Evolutionary conservation across 495 filamentous ascomycete genomes (phyloP), one percentile per base, ranked within the genome.

Genomic region (Xylaria telfairii): DNA sequence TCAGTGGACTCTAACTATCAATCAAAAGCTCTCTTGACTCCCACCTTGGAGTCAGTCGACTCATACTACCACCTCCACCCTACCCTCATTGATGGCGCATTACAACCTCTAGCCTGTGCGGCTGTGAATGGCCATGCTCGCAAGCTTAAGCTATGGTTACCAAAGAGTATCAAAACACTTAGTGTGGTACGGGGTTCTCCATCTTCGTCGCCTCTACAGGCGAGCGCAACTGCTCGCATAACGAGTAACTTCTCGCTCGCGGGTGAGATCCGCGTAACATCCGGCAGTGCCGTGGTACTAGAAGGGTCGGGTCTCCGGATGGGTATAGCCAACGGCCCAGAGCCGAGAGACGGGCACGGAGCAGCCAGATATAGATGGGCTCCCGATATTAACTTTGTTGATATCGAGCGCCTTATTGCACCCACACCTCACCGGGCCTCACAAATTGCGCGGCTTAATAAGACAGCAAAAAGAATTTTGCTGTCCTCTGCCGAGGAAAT

Each of bases 11-110:
- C 44, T 46, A 46, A 13, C 15, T 13, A 46, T 13, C 12, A 13
- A n/a, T 4, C 44, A 13, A n/a, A 13, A n/a, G 19, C 44, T 2
- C 4, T 4, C 19, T 46, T 46, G 44, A 46, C 3, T 46, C 3
- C 12, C 12, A 46, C 4, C 34, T 37, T 37, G 15, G 19, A 46
- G 2, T 13, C 12, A 3, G 70, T 67, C 59, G 73, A 75, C 30
- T 37, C 73, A 28, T 64, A 75, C 46, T 84, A 79, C 69, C 59
- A 71, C 5, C 60, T 83, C 6, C 83, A 85, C 59, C 82, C 83
- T 12, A 75, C 74, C 1, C 66, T 73, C 12, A 80, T 84, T 9
- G 82, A 84, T 67, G 68, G 63, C 12, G 75, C 74, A 13, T 65
- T 85, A 24, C 83, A 85, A 61, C 66, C 81, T 5, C 4, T 79